Conservation (phyloP, 768 basidiomycete species). For the Cantharellus cinnabarinus region DNA sequence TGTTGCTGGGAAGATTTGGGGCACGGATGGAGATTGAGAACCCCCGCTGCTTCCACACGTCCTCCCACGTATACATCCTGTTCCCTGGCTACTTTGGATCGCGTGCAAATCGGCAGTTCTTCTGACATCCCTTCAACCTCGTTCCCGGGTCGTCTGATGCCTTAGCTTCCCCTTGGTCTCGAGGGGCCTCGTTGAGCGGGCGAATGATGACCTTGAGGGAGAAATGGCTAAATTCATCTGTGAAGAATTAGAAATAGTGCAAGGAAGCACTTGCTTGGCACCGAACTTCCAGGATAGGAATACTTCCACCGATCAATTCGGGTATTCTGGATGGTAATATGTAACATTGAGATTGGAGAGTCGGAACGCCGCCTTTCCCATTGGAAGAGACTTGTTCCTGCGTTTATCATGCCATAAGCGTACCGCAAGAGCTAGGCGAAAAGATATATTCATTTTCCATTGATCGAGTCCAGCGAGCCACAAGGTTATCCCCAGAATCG, state of each 20-base stretch:
- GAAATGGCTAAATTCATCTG: conserved; percentile 60
- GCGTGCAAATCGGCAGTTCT: conserved; percentile 48
- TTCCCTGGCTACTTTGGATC: conserved; percentile 68
- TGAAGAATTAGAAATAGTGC: conserved; percentile 41
- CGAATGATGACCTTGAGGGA: conserved; percentile 70
- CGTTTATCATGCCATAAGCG: too few relatives aligned
- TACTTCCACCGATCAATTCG: conserved; percentile 37
- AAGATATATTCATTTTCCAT: too few relatives aligned
- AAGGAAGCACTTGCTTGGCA: conserved; percentile 20
- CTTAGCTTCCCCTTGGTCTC: conserved; percentile 26
- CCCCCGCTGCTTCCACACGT: too few relatives aligned
- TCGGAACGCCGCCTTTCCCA: too few relatives aligned
- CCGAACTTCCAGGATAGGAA: conserved; percentile 50
- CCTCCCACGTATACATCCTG: too few relatives aligned
- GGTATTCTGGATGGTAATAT: conserved; percentile 32
- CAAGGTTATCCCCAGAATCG: too few relatives aligned
- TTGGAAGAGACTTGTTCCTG: too few relatives aligned
- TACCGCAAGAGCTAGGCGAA: too few relatives aligned
- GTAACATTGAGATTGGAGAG: conserved; percentile 25
- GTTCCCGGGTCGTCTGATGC: conserved; percentile 23
- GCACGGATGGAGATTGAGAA: too few relatives aligned
- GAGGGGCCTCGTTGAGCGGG: conserved; percentile 47
- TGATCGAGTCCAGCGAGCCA: too few relatives aligned
- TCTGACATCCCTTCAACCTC: conserved; percentile 54
- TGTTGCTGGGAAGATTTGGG: too few relatives aligned